Percentiles rank a stretch among this genome's conserved stretches.
Evolutionary conservation across 2,329 filamentous ascomycete species (phyloP).

Genomic region (Lachnellula suecica): DNA sequence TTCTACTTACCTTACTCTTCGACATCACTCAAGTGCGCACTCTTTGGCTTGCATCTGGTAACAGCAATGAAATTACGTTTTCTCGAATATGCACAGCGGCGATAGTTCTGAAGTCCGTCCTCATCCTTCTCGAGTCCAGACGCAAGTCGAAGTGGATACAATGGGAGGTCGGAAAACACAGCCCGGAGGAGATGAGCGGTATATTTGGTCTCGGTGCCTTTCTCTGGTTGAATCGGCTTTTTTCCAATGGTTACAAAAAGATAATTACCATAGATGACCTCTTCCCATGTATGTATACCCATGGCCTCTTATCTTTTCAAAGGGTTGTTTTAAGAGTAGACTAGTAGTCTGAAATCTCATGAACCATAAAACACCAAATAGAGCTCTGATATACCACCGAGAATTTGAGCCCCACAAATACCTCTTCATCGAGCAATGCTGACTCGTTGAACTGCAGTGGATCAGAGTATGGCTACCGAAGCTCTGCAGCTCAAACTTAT

Average conservation of each 20-base stretch:
- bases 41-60: slow-evolving; percentile 9
- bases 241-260: slow-evolving; percentile 30
- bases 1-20: slow-evolving; percentile 10
- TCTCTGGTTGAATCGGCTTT: slow-evolving; percentile 35
- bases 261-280: slow-evolving; percentile 31
- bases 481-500: slow-evolving; percentile 7
- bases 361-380: too few species aligned
- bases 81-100: slow-evolving; percentile 7
- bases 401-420: too few species aligned
- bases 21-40: slow-evolving; percentile 13
- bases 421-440: too few species aligned
- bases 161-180: slow-evolving; percentile 6
- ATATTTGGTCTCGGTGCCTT: slow-evolving; percentile 33
- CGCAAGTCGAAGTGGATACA: slow-evolving; percentile 15
- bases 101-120: slow-evolving; percentile 10
- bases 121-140: slow-evolving; percentile 18
- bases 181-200: slow-evolving; percentile 29
- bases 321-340: too few species aligned
- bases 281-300: too few species aligned
- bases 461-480: slow-evolving; percentile 11
- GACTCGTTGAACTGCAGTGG: too few species aligned
- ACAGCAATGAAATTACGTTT: background rate
- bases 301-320: too few species aligned
- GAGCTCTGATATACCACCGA: too few species aligned
- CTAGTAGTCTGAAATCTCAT: too few species aligned